Conservation (phyloP, 2,329 filamentous ascomycete genomes). For the Xylariaceae sp. region DNA sequence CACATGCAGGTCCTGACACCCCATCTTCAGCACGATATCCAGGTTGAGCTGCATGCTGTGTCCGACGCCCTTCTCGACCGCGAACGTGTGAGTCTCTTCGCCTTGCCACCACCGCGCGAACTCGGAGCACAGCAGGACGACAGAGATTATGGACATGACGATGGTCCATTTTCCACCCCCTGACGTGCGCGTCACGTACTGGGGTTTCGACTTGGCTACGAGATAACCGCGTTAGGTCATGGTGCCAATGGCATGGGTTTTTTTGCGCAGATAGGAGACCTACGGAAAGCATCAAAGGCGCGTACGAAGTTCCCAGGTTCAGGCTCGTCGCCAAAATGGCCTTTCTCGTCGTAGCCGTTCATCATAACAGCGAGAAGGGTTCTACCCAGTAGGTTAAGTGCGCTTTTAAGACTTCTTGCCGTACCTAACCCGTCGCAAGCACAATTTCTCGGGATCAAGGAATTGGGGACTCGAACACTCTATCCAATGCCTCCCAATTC, state of each 20-base stretch:
- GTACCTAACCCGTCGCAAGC: slow-evolving; percentile 3
- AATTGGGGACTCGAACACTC: neutral
- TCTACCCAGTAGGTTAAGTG: neutral
- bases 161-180: slow-evolving; percentile 95
- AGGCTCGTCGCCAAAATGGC: slow-evolving; percentile 75
- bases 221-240: slow-evolving; percentile 24
- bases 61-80: slow-evolving; percentile 88
- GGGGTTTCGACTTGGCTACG: slow-evolving; percentile 90
- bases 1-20: slow-evolving; percentile 84
- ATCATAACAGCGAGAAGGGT: slow-evolving; percentile 52
- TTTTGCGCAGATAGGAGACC: slow-evolving; percentile 36
- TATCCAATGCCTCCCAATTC: neutral
- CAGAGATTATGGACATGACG: slow-evolving; percentile 73
- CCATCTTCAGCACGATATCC: slow-evolving; percentile 89
- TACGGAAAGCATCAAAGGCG: slow-evolving; percentile 97
- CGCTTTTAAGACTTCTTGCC: too few relatives aligned
- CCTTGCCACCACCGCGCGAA: slow-evolving; percentile 82
- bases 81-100: slow-evolving; percentile 84
- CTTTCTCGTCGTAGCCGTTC: slow-evolving; percentile 75
- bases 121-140: slow-evolving; percentile 77
- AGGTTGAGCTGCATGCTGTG: slow-evolving; percentile 92
- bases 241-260: neutral
- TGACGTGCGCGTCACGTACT: slow-evolving; percentile 82
- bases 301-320: slow-evolving; percentile 70
- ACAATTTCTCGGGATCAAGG: neutral